Conservation (phyloP, 139 green algal genomes). For the Monoraphidium neglectum region DNA sequence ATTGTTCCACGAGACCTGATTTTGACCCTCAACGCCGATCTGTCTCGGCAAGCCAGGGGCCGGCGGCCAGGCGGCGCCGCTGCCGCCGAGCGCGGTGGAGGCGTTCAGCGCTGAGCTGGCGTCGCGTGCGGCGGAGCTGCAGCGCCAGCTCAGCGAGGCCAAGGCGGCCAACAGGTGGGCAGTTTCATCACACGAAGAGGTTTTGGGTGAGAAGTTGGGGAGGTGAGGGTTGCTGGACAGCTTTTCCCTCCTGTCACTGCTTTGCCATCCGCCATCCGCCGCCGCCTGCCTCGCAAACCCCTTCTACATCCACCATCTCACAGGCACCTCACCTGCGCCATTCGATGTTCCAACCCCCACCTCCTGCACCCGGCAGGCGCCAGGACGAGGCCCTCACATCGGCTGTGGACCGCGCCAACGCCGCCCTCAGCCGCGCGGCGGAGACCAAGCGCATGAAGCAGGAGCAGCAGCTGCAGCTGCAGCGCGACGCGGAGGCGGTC, state of each 20-base stretch:
- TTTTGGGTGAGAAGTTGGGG: too few species aligned
- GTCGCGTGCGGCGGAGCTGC: slow-evolving; percentile 10
- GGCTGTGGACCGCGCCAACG: slow-evolving; percentile 29
- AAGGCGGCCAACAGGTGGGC: slow-evolving; percentile 40
- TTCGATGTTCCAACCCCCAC: too few species aligned
- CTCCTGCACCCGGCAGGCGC: too few species aligned
- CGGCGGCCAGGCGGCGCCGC: background rate
- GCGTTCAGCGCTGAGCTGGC: slow-evolving; percentile 22
- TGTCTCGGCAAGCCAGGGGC: too few species aligned
- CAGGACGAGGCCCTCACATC: slow-evolving; percentile 39
- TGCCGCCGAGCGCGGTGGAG: slow-evolving; percentile 9
- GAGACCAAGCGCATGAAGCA: slow-evolving; percentile 49
- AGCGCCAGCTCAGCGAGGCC: slow-evolving; percentile 21
- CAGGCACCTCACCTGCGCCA: too few species aligned
- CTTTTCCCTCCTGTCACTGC: too few species aligned
- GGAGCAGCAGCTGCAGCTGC: slow-evolving; percentile 36
- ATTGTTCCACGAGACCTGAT: too few species aligned
- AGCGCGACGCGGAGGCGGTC: slow-evolving; percentile 25
- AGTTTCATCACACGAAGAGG: background rate
- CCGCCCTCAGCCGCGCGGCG: slow-evolving; percentile 29
- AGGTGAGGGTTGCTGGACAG: too few species aligned
- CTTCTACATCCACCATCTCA: too few species aligned
- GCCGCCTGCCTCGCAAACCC: too few species aligned
- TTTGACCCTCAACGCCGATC: too few species aligned
- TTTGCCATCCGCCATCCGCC: too few species aligned